Base-by-base conservation (phyloP, 1,284 basidiomycete genomes). In the Pterulicium gracile region DNA sequence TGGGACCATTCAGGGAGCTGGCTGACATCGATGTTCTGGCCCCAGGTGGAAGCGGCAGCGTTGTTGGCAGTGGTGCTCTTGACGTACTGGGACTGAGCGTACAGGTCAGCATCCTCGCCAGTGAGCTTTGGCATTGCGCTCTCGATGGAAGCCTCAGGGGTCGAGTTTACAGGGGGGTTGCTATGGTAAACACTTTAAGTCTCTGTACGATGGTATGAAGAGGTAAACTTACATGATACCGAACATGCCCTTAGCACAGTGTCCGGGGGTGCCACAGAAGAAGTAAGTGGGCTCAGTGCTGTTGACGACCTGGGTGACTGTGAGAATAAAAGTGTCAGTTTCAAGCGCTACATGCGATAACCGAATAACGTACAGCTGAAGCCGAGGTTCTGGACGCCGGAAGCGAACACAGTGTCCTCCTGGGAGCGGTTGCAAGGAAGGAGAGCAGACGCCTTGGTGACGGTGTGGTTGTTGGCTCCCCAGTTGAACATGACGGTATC, bases 231-330 rank as follows among this genome's bases (percentile, higher is more conserved):
- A 69, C 69, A 84, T 77, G 64, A 84, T 75, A 66, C 82, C 83
- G 61, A 85, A 87, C 83, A 88, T 88, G 54, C 84, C 84, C 71
- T 81, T 79, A 59, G 77, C 63, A 58, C 82, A 87, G 59, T 87
- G 83, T 48, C 54, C 63, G 45, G 79, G 74, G 43, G 75, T 73
- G 49, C 66, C 78, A 59, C 84, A 88, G 69, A 78, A 81, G 76
- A 70, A 84, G 76, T 73, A 86, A 45, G 69, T 72, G 24, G 82
- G 72, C 56, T 77, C 70, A 44, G 82, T 85, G 63, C 75, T 69
- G 63, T 86, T 86, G 60, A 86, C 75, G 46, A 74, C 69, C 62
- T 83, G 78, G 39, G 70, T 72, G 69, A 83, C 73, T 75, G 47
- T n/a, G 49, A 47, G 41, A 39, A 18, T 7, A 39, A 39, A 5